Evolutionary conservation across 768 basidiomycete species (phyloP), one percentile per base, ranked within the genome.

Genomic region (Tricholoma sp.): DNA sequence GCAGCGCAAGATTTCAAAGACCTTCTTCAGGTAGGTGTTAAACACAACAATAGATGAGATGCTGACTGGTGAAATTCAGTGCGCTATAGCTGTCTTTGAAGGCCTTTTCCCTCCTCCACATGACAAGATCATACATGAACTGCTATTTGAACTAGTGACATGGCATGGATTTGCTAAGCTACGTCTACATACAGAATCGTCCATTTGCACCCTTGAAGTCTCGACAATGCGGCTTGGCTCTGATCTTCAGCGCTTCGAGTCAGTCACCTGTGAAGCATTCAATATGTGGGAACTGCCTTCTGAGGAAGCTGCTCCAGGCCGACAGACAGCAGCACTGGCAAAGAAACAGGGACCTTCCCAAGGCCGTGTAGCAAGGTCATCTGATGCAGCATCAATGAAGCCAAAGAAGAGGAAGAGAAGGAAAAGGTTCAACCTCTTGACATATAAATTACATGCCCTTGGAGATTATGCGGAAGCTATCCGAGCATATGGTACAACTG

Each of bases 381-480:
- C 24, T 27, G 24, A 27, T 14, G 31, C 27, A 6, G 45, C 54
- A 10, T 29, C 54, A 19, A 19, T 31, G 22, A 55, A 55, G 31
- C 41, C 24, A 47, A 27, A 16, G 46, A 2, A 14, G 46, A 27
- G 24, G 22, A 14, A 27, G 46, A 24, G 12, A 8, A 27, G 4
- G 46, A 16, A 16, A 24, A 49, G 12, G 9, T 66, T 72, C 41
- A 73, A 69, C 39, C 34, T 74, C 0, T 14, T 16, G 0, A 76
- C 70, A 2, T 70, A 67, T 58, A 78, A 77, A 41, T 32, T 64
- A 0, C 73, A 75, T 59, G 61, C 69, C 0, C 54, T 79, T 0
- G 71, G 69, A 0, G 68, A 78, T 51, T 73, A 74, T 43, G 55
- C 65, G 0, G 19, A 43, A 0, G 45, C 52, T 0, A 74, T 78